Percentiles rank a stretch among this genome's conserved stretches.
phyloP scores from a whole-genome alignment of 176 grass and related monocot genomes.

The Cenchrus purpureus region DNA sequence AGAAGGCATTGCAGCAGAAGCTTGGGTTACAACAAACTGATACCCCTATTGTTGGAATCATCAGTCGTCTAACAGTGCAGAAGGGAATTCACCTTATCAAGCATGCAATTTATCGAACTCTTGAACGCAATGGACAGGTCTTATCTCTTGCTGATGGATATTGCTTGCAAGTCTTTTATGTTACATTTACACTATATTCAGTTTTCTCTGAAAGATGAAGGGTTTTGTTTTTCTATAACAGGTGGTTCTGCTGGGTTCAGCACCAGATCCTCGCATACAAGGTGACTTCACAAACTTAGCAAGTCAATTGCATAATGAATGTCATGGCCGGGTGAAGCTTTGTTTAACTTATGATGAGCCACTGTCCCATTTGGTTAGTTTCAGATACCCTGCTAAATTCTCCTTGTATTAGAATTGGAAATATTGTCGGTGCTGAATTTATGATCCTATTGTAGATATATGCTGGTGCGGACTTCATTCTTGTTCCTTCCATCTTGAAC shows the following conservation, averaged over 20 bases:
- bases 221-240: conserved; percentile 29
- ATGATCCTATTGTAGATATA: conserved; percentile 70
- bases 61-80: conserved; percentile 86
- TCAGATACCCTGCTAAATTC: neutral
- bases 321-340: conserved; percentile 68
- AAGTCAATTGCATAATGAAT: conserved; percentile 71
- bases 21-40: conserved; percentile 76
- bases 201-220: conserved; percentile 21
- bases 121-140: conserved; percentile 89
- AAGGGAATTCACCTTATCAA: conserved; percentile 99
- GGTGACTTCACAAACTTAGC: conserved; percentile 75
- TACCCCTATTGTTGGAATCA: conserved; percentile 80
- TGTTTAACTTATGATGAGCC: conserved; percentile 92
- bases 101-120: conserved; percentile 67
- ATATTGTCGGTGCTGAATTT: conserved; percentile 15
- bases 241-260: conserved; percentile 94
- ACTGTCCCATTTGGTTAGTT: conserved; percentile 85
- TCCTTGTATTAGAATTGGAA: conserved; percentile 23
- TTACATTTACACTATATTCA: conserved; percentile 19
- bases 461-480: conserved; percentile 94
- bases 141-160: conserved; percentile 9
- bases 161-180: conserved; percentile 1
- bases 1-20: conserved; percentile 83
- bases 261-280: conserved; percentile 92
- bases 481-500: conserved; percentile 98